These are phyloP conservation scores for Extremus antarcticus DNA, from an alignment of 495 filamentous ascomycete species.

Conservation along the genomic window DNA sequence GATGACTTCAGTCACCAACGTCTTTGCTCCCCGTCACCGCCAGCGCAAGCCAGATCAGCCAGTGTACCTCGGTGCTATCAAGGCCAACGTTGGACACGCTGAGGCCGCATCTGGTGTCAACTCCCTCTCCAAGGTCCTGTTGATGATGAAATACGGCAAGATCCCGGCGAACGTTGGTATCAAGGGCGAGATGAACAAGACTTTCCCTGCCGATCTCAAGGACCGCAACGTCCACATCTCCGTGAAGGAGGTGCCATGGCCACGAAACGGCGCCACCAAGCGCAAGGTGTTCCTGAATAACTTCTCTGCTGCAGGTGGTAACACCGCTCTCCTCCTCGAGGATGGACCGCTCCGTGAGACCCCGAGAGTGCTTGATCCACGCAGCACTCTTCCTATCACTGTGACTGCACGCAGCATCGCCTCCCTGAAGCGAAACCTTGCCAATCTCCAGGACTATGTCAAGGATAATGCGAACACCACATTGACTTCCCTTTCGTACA, in stretches of 20 bases:
- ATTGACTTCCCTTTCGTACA: slow-evolving; percentile 34
- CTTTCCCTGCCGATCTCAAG: slow-evolving; percentile 62
- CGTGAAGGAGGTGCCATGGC: slow-evolving; percentile 48
- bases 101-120: slow-evolving; percentile 81
- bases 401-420: slow-evolving; percentile 44
- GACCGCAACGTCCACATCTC: slow-evolving; percentile 69
- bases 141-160: slow-evolving; percentile 75
- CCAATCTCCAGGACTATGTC: slow-evolving; percentile 41
- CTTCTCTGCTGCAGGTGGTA: slow-evolving; percentile 36
- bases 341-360: slow-evolving; percentile 38
- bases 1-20: slow-evolving; percentile 44
- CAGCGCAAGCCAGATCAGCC: slow-evolving; percentile 56
- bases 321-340: slow-evolving; percentile 40
- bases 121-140: slow-evolving; percentile 68
- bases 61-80: slow-evolving; percentile 72
- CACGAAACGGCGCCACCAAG: slow-evolving; percentile 48
- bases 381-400: slow-evolving; percentile 39
- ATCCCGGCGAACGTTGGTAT: slow-evolving; percentile 87
- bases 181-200: slow-evolving; percentile 70
- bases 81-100: slow-evolving; percentile 83
- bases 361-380: slow-evolving; percentile 41
- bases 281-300: slow-evolving; percentile 49
- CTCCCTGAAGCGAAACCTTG: slow-evolving; percentile 46
- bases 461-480: slow-evolving; percentile 37
- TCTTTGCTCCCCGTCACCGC: slow-evolving; percentile 65